Conservation (phyloP, 2,329 filamentous ascomycete species). For the Venturia asperata region DNA sequence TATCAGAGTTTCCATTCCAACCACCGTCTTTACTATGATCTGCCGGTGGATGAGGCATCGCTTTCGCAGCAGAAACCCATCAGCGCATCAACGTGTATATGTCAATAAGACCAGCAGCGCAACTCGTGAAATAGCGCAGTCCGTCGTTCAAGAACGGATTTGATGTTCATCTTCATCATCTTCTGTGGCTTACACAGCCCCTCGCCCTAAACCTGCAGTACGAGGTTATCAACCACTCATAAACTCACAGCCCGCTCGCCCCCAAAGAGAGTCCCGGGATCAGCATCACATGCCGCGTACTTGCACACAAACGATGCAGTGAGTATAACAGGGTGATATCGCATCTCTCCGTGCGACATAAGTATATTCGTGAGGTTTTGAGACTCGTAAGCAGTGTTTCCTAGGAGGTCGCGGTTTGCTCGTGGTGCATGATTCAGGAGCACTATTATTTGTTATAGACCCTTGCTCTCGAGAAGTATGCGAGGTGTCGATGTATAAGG, state of each 20-base stretch:
- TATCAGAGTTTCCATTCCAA: conserved; percentile 20
- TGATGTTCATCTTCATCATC: neutral
- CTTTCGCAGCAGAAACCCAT: neutral
- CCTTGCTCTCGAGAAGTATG: neutral
- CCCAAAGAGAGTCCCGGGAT: neutral
- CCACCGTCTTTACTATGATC: conserved; percentile 5
- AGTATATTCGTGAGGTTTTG: neutral
- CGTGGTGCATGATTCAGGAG: neutral
- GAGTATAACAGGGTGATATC: neutral
- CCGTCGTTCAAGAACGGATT: neutral
- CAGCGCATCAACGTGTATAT: neutral
- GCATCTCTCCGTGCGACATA: neutral
- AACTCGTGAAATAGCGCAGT: neutral
- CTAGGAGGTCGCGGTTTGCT: neutral
- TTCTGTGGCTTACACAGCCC: neutral
- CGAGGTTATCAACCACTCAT: neutral
- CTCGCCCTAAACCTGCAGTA: neutral
- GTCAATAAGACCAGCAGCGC: neutral
- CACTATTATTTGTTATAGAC: neutral
- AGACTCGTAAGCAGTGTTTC: neutral
- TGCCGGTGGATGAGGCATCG: neutral
- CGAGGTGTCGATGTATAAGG: neutral
- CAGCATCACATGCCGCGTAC: neutral
- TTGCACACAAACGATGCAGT: conserved; percentile 1
- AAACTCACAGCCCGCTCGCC: neutral